phyloP scores from a whole-genome alignment of 1,284 basidiomycete species.

The Fistulinella staudtii region DNA sequence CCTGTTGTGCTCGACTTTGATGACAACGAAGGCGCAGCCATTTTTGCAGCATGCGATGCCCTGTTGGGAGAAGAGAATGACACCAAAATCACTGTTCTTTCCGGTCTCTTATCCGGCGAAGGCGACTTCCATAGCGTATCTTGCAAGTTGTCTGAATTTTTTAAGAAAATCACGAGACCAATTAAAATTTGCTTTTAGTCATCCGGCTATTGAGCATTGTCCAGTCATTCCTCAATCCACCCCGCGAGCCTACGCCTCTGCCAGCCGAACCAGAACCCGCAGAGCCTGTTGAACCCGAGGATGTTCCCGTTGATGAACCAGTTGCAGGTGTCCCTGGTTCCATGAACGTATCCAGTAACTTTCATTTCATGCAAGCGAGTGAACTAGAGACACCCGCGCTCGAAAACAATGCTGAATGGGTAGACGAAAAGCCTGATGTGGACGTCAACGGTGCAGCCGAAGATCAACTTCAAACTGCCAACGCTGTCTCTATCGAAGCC shows the following conservation, averaged over 20 bases:
- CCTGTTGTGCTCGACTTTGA: constrained; percentile 43
- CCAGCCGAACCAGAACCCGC: constrained; percentile 27
- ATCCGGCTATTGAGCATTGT: constrained; percentile 54
- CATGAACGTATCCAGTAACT: constrained; percentile 45
- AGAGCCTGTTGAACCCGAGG: constrained; percentile 12
- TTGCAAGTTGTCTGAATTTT: constrained; percentile 41
- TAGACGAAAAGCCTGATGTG: constrained; percentile 41
- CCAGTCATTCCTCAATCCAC: constrained; percentile 48
- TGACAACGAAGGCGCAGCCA: constrained; percentile 49
- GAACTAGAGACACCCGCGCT: constrained; percentile 56
- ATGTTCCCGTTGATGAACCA: constrained; percentile 18
- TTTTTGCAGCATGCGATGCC: constrained; percentile 49
- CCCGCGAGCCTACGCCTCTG: constrained; percentile 33
- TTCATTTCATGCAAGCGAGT: constrained; percentile 76
- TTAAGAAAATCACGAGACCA: constrained; percentile 1
- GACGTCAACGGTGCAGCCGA: constrained; percentile 25
- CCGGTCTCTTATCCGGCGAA: constrained; percentile 51
- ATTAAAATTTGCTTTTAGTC: constrained; percentile 38
- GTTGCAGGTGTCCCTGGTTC: constrained; percentile 33
- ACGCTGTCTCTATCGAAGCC: constrained; percentile 26
- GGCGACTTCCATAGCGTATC: constrained; percentile 57
- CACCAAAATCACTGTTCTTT: constrained; percentile 46
- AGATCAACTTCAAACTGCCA: constrained; percentile 28
- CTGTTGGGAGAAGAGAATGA: constrained; percentile 53
- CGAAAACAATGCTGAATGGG: constrained; percentile 50